These are phyloP conservation scores for Candida oleophila DNA, from an alignment of 805 yeast species.

Conservation along the genomic window DNA sequence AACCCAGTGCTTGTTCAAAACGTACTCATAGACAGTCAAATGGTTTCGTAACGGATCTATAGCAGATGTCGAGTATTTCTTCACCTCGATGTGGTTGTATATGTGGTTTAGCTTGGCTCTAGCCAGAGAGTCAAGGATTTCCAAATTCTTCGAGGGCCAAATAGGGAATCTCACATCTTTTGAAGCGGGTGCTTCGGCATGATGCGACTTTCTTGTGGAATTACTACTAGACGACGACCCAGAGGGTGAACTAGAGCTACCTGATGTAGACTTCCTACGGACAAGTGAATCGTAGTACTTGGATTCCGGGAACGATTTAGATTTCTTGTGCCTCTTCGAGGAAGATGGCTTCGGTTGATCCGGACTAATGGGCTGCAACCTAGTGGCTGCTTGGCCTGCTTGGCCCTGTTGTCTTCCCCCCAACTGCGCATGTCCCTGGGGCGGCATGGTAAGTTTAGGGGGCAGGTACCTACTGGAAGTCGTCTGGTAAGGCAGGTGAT, in stretches of 20 bases:
- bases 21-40: constrained; percentile 71
- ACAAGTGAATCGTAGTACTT: constrained; percentile 1
- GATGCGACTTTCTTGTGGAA: constrained; percentile 2
- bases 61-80: constrained; percentile 65
- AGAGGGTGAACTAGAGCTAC: background rate
- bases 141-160: too few relatives aligned
- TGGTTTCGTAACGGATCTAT: constrained; percentile 65
- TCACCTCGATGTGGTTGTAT: constrained; percentile 23
- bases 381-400: too few relatives aligned
- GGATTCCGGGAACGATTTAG: constrained; percentile 3
- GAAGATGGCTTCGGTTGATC: background rate
- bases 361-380: background rate
- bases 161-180: constrained; percentile 4
- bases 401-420: too few relatives aligned
- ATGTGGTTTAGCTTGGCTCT: constrained; percentile 5
- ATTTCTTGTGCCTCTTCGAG: constrained; percentile 2
- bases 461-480: background rate
- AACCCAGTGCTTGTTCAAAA: constrained; percentile 67
- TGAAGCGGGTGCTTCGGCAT: constrained; percentile 4
- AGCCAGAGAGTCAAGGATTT: background rate
- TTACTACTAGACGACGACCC: background rate
- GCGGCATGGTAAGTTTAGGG: background rate
- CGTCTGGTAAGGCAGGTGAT: background rate
- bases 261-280: background rate
- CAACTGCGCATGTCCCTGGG: too few relatives aligned